These are phyloP conservation scores for Alternaria dauci DNA, from an alignment of 2,329 filamentous ascomycete species.

Conservation along the genomic window DNA sequence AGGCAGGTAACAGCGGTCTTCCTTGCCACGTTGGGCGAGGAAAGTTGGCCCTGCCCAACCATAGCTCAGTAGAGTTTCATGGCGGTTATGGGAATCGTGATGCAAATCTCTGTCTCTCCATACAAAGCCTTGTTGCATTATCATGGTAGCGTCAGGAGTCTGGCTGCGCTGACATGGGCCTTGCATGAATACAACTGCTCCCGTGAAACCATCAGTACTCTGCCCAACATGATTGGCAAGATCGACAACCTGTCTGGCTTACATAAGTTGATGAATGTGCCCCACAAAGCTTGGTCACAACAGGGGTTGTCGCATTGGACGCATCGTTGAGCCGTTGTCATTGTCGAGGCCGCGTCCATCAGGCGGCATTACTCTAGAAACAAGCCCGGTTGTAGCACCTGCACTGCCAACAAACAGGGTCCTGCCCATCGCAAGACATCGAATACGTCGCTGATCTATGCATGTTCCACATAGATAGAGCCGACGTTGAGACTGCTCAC, in stretches of 20 bases:
- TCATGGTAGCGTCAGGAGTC: neutral
- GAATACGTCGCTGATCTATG: neutral
- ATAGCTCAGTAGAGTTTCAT: neutral
- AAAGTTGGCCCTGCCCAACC: neutral
- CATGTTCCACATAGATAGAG: neutral
- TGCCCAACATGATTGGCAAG: constrained; percentile 3
- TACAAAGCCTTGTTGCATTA: neutral
- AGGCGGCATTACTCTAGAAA: constrained; percentile 12
- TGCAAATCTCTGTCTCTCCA: neutral
- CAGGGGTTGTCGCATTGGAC: constrained; percentile 12
- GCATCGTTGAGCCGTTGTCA: constrained; percentile 1
- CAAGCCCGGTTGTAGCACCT: neutral
- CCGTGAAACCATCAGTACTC: constrained; percentile 6
- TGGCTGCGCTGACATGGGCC: neutral
- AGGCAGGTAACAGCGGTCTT: constrained; percentile 6
- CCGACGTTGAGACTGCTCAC: neutral
- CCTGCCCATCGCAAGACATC: neutral
- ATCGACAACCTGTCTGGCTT: constrained; percentile 11
- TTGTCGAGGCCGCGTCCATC: constrained; percentile 8
- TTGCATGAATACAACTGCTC: neutral
- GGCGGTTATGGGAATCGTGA: neutral
- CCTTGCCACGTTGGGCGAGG: constrained; percentile 9
- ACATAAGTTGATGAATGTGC: constrained; percentile 8
- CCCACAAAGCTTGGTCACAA: constrained; percentile 13
- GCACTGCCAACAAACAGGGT: constrained; percentile 2